A percentile compares a stretch with the other conserved stretches of the same genome.
phyloP scores from a whole-genome alignment of 805 yeast genomes.

The Saccharomycopsis guyanensis region DNA sequence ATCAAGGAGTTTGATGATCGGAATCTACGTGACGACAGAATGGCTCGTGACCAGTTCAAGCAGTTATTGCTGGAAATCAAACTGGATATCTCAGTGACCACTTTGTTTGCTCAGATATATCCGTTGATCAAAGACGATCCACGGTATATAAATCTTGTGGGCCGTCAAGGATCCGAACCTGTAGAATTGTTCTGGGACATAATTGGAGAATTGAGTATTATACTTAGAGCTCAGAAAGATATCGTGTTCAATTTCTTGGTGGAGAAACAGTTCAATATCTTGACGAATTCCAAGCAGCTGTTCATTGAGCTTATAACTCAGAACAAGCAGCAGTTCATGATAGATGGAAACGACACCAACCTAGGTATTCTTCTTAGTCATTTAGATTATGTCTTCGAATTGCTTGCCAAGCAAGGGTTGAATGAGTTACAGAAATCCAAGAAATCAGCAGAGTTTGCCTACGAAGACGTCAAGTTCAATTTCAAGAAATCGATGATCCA shows the following conservation, averaged over 20 bases:
- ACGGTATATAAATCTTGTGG: slow-evolving; percentile 54
- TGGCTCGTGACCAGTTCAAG: slow-evolving; percentile 56
- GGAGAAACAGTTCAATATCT: slow-evolving; percentile 25
- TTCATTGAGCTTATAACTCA: slow-evolving; percentile 21
- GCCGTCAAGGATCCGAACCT: slow-evolving; percentile 72
- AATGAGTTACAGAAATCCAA: slow-evolving; percentile 23
- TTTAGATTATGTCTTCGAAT: slow-evolving; percentile 26
- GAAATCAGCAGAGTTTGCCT: slow-evolving; percentile 21
- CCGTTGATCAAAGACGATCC: slow-evolving; percentile 44
- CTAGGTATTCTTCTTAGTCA: slow-evolving; percentile 26
- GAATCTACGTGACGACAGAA: slow-evolving; percentile 52
- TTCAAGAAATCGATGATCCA: slow-evolving; percentile 24
- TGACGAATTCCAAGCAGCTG: slow-evolving; percentile 3
- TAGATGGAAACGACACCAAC: slow-evolving; percentile 24
- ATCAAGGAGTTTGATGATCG: slow-evolving; percentile 26
- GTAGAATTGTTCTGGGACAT: slow-evolving; percentile 70
- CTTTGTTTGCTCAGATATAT: slow-evolving; percentile 54
- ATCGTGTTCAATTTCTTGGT: slow-evolving; percentile 45
- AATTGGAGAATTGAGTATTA: slow-evolving; percentile 52
- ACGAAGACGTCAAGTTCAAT: slow-evolving; percentile 23
- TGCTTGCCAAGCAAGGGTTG: slow-evolving; percentile 25
- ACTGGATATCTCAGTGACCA: slow-evolving; percentile 36
- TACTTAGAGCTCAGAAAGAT: slow-evolving; percentile 51
- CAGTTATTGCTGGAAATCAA: slow-evolving; percentile 34
- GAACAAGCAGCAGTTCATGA: slow-evolving; percentile 19